These are phyloP conservation scores for Fusarium begoniae DNA, from an alignment of 2,329 filamentous ascomycete genomes.

Conservation along the genomic window DNA sequence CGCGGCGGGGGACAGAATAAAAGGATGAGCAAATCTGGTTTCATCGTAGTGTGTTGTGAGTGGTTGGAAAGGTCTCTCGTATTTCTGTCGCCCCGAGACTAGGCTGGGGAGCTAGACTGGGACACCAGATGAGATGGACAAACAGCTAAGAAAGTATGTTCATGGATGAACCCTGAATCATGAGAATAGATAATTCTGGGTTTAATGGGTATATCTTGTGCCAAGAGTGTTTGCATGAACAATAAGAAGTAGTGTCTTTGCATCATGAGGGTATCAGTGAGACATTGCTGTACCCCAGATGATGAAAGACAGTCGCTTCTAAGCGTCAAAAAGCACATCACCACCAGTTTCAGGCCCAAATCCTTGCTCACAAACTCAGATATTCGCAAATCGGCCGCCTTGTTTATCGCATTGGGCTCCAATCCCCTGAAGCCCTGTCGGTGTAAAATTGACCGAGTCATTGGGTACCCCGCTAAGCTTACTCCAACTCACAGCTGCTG, in stretches of 20 bases:
- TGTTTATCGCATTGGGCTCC: neutral
- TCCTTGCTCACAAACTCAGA: neutral
- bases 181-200: neutral
- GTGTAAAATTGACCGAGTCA: conserved; percentile 6
- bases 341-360: neutral
- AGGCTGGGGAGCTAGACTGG: neutral
- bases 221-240: neutral
- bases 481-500: neutral
- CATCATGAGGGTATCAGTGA: neutral
- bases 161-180: neutral
- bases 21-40: neutral
- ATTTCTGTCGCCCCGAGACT: neutral
- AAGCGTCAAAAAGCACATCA: neutral
- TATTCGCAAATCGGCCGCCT: neutral
- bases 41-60: neutral
- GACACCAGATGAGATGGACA: neutral
- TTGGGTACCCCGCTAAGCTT: neutral
- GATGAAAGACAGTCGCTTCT: neutral
- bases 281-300: neutral
- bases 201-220: neutral
- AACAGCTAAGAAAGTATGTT: conserved; percentile 5
- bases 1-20: neutral
- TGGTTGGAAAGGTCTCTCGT: neutral
- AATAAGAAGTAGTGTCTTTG: neutral
- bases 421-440: neutral